Evolutionary conservation across 129 eudicot species (phyloP).

Genomic region (Pseudognaphalium luteoalbum): DNA sequence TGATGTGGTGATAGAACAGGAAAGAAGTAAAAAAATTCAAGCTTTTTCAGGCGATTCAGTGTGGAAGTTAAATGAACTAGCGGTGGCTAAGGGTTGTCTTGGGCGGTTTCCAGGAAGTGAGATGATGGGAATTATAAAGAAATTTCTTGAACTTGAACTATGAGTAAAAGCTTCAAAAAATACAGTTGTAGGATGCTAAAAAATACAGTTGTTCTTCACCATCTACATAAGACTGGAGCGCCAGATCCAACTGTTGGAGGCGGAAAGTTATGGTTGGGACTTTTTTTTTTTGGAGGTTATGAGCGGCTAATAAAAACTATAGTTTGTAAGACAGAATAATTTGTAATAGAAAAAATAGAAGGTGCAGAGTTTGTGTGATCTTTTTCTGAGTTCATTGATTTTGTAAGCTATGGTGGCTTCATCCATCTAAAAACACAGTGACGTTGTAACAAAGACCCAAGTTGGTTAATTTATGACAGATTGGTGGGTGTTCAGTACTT

Average conservation of each 20-base stretch:
- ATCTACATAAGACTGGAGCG: too few species aligned
- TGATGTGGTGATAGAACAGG: slow-evolving; percentile 25
- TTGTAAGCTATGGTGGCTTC: neutral
- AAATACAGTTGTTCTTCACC: neutral
- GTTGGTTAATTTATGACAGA: neutral
- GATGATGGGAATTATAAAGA: slow-evolving; percentile 90
- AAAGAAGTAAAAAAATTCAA: slow-evolving; percentile 13
- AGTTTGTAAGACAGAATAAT: neutral
- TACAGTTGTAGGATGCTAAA: slow-evolving; percentile 11
- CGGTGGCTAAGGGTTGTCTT: slow-evolving; percentile 80
- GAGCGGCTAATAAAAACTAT: neutral
- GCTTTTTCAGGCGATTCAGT: slow-evolving; percentile 72
- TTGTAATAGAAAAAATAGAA: neutral
- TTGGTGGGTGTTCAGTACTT: too few species aligned
- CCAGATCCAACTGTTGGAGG: too few species aligned
- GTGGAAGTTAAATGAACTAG: slow-evolving; percentile 64
- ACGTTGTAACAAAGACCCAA: neutral
- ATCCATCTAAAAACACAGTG: neutral
- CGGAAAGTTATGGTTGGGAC: neutral
- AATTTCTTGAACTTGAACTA: slow-evolving; percentile 45
- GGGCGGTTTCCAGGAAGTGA: slow-evolving; percentile 93
- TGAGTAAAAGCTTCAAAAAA: slow-evolving; percentile 7
- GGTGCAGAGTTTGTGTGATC: neutral
- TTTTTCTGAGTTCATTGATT: neutral
- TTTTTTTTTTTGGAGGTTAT: neutral